Base-by-base conservation (phyloP, 305 asterid genomes). In the Fraxinus baroniana region DNA sequence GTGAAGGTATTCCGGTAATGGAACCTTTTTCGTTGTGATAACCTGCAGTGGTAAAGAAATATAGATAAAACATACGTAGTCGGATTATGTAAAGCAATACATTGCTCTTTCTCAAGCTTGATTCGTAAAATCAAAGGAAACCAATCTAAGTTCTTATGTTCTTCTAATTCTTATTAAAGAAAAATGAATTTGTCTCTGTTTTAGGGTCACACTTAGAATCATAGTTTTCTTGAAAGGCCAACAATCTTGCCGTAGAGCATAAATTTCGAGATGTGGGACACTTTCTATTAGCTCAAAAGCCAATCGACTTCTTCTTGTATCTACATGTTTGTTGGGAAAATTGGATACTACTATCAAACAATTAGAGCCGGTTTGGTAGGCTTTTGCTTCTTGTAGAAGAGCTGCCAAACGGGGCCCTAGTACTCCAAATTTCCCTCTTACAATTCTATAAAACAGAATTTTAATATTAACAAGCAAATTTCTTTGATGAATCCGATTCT, bases 21-120 rank as follows among this genome's bases (percentile, higher is more conserved):
- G 32, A 74, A 70, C 62, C 85, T 83, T 86, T 86, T 70, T 87
- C 89, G 60, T 73, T 76, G 12, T 33, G 83, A 82, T 82, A 82
- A 82, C 46, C 79, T 73, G 64, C 94, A 90, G 84, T 39, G 75
- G 76, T 13, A 82, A 76, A 68, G 66, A 76, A 46, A 46, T 3
- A 13, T 3, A 46, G 55, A 46, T 13, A 46, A 46, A 46, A 13
- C 55, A 46, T 46, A 5, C 55, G 1, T 13, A 2, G 5, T 46
- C n/a, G 55, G 55, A 44, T 44, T 44, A 2, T 44, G 55, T 44
- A 12, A 44, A 44, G 55, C 55, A 0, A 44, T 44, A 44, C 15
- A 39, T 7, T 39, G 46, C 3, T 39, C 13, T 39, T 39, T 0
- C 46, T 39, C 46, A 1, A 37, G 10, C 44, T 37, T 37, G 44